These are phyloP conservation scores for Phytopythium chamaehyphon DNA, from an alignment of 352 stramenopile genomes.

Conservation along the genomic window DNA sequence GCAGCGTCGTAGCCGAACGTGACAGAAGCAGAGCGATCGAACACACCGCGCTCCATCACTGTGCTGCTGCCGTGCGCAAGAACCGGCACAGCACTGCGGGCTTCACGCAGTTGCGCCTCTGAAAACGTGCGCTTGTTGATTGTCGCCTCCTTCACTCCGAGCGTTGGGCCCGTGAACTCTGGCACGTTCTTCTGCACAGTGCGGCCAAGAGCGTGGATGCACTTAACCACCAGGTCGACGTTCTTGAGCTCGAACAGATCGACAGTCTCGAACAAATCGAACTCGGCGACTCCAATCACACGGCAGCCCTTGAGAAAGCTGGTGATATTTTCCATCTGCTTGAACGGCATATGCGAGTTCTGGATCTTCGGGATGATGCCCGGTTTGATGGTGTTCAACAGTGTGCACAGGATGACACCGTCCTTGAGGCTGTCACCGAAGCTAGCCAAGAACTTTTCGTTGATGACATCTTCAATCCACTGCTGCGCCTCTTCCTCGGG, in stretches of 20 bases:
- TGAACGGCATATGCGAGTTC: conserved; percentile 75
- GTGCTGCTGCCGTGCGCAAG: conserved; percentile 48
- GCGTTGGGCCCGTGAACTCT: conserved; percentile 58
- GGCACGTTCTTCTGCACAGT: conserved; percentile 72
- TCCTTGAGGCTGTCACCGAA: conserved; percentile 78
- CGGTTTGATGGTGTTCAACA: conserved; percentile 77
- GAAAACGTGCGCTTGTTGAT: conserved; percentile 64
- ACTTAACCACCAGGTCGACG: conserved; percentile 76
- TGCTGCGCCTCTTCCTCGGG: conserved; percentile 61
- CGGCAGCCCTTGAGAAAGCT: conserved; percentile 79
- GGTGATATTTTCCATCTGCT: conserved; percentile 91
- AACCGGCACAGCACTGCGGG: conserved; percentile 47
- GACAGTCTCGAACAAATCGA: conserved; percentile 90
- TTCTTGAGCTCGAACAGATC: conserved; percentile 90
- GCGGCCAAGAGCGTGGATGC: conserved; percentile 77
- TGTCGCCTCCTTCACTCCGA: conserved; percentile 73
- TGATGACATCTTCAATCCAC: conserved; percentile 76
- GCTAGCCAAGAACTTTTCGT: conserved; percentile 58
- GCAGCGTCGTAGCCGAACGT: conserved; percentile 62
- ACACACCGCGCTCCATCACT: conserved; percentile 60
- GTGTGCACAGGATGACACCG: conserved; percentile 69
- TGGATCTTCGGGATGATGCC: conserved; percentile 54
- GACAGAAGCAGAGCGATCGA: conserved; percentile 64
- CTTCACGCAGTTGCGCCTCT: conserved; percentile 60
- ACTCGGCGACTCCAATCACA: conserved; percentile 78